A percentile compares a stretch with the other conserved stretches of the same genome.
Conservation (phyloP, 1,284 basidiomycete genomes). For the Trichosporon coremiiforme region DNA sequence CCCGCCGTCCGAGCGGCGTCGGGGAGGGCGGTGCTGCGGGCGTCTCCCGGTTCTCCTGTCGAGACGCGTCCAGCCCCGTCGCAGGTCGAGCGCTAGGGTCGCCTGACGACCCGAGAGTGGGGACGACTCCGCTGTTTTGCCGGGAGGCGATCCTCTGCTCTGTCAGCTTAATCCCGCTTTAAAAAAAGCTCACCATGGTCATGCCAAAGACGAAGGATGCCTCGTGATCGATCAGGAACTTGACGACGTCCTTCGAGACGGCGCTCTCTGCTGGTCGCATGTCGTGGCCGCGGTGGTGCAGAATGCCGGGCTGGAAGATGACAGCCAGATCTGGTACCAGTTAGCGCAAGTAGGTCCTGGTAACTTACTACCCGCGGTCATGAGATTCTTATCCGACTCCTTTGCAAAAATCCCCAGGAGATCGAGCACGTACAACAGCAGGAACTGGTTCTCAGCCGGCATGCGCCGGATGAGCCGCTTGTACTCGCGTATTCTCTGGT, state of each 20-base stretch:
- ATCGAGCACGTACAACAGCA: conserved; percentile 94
- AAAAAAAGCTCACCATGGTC: conserved; percentile 40
- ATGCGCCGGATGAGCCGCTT: conserved; percentile 80
- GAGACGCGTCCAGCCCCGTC: neutral
- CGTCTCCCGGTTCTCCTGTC: neutral
- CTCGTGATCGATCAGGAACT: conserved; percentile 77
- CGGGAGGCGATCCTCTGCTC: conserved; percentile 9
- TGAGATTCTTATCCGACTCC: conserved; percentile 87
- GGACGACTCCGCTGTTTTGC: neutral
- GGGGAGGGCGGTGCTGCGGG: neutral
- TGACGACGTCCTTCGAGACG: conserved; percentile 84
- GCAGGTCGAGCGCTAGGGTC: neutral
- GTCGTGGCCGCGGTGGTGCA: conserved; percentile 84
- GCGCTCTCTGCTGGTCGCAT: conserved; percentile 79
- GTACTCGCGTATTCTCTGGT: conserved; percentile 73
- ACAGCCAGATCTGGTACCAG: conserved; percentile 81
- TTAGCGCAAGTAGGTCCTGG: conserved; percentile 13
- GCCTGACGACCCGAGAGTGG: neutral
- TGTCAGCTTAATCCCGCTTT: neutral
- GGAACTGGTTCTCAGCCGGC: conserved; percentile 86
- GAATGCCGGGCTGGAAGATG: conserved; percentile 88
- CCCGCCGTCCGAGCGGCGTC: neutral
- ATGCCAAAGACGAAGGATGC: conserved; percentile 52
- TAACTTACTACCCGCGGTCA: conserved; percentile 85
- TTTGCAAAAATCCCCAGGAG: conserved; percentile 90